Evolutionary conservation across 495 filamentous ascomycete genomes (phyloP).

Genomic region (Corynascus novoguineensis): DNA sequence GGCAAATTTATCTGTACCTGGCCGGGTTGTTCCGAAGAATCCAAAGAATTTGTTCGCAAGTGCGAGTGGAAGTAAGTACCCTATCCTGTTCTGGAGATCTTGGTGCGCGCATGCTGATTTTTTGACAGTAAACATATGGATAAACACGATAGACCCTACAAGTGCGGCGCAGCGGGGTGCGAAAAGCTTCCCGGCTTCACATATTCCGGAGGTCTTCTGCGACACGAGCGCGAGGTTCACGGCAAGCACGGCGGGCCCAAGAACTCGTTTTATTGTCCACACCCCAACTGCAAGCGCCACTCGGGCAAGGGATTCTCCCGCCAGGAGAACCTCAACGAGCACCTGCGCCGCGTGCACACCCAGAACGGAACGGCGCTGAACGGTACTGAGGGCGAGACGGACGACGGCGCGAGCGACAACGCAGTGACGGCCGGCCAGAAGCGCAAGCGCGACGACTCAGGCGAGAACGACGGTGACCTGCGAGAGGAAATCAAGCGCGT

Average conservation of each 20-base stretch:
- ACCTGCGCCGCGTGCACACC: slow-evolving; percentile 72
- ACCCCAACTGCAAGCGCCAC: slow-evolving; percentile 73
- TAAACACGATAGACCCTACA: slow-evolving; percentile 89
- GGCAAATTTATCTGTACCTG: slow-evolving; percentile 66
- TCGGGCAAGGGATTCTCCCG: slow-evolving; percentile 74
- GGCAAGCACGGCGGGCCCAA: slow-evolving; percentile 77
- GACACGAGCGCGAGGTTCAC: slow-evolving; percentile 90
- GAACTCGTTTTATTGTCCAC: slow-evolving; percentile 70
- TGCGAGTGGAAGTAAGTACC: slow-evolving; percentile 86
- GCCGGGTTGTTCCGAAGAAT: slow-evolving; percentile 49
- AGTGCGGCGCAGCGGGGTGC: slow-evolving; percentile 68
- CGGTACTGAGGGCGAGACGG: slow-evolving; percentile 25
- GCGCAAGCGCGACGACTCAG: slow-evolving; percentile 32
- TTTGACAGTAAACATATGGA: slow-evolving; percentile 83
- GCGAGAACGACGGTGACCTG: slow-evolving; percentile 26
- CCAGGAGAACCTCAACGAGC: slow-evolving; percentile 83
- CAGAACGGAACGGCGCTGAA: slow-evolving; percentile 21
- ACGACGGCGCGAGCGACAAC: slow-evolving; percentile 32
- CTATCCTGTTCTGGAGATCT: background rate
- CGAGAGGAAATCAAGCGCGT: slow-evolving; percentile 39
- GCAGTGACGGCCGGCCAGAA: slow-evolving; percentile 22
- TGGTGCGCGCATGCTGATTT: slow-evolving; percentile 6
- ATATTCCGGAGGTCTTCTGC: slow-evolving; percentile 79
- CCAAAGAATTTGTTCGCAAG: slow-evolving; percentile 65
- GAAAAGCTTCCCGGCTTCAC: slow-evolving; percentile 91